phyloP scores from a whole-genome alignment of 148 eudicot species.

The Nepenthes gracilis region DNA sequence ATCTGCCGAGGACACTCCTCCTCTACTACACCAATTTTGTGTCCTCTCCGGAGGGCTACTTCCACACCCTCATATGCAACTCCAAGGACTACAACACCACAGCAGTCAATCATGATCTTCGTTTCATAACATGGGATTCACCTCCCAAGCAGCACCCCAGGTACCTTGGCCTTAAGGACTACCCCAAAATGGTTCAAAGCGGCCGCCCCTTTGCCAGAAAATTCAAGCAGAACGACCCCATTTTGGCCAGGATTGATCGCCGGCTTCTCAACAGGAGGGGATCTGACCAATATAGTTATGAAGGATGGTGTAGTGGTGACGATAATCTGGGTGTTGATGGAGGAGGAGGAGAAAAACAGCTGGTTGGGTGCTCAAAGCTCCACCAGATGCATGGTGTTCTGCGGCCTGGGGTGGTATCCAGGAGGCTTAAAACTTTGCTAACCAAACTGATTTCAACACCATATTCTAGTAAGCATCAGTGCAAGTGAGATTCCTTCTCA shows the following conservation, averaged over 20 bases:
- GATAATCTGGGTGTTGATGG: background rate
- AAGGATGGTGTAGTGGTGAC: conserved; percentile 61
- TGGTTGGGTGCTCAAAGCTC: conserved; percentile 19
- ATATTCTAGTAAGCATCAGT: conserved; percentile 31
- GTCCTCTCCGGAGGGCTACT: conserved; percentile 86
- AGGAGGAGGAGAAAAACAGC: background rate
- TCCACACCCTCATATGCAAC: conserved; percentile 85
- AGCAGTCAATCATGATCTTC: conserved; percentile 75
- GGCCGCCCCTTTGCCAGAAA: conserved; percentile 82
- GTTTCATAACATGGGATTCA: conserved; percentile 70
- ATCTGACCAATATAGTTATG: conserved; percentile 27
- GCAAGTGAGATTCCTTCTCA: conserved; percentile 28
- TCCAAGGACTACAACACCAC: conserved; percentile 64
- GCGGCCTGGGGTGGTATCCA: conserved; percentile 50
- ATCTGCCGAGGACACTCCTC: conserved; percentile 84
- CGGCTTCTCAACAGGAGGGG: conserved; percentile 43
- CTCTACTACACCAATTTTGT: conserved; percentile 93
- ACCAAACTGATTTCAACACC: conserved; percentile 33
- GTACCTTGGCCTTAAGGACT: conserved; percentile 63
- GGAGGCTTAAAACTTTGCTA: conserved; percentile 46
- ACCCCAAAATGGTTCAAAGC: conserved; percentile 62
- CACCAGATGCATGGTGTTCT: conserved; percentile 53
- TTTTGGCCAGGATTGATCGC: conserved; percentile 60
- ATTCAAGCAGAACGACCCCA: conserved; percentile 63
- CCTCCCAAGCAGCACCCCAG: conserved; percentile 94